Conservation (phyloP, 1,139 yeast genomes). For the Keqinozyma sinolaborantium region DNA sequence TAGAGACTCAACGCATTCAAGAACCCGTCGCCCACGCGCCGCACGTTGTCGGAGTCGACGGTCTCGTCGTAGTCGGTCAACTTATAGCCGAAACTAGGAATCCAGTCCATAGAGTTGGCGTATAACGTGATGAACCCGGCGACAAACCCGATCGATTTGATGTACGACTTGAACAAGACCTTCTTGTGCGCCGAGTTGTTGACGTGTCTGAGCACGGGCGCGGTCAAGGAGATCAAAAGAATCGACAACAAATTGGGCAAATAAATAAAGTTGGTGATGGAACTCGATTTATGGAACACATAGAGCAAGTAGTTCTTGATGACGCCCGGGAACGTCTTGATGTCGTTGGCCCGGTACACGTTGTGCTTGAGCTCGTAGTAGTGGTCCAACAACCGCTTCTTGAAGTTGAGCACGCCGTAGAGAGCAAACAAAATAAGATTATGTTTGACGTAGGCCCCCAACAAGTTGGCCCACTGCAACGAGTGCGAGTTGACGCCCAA, state of each 20-base stretch:
- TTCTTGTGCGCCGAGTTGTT: conserved; percentile 19
- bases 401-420: conserved; percentile 19
- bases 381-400: conserved; percentile 21
- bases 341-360: conserved; percentile 10
- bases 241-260: conserved; percentile 36
- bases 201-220: conserved; percentile 24
- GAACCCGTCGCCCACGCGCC: conserved; percentile 24
- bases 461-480: conserved; percentile 28
- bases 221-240: conserved; percentile 30
- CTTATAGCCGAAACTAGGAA: conserved; percentile 24
- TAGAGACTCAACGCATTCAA: conserved; percentile 31
- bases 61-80: conserved; percentile 10
- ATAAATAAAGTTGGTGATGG: conserved; percentile 34
- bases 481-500: conserved; percentile 23
- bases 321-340: conserved; percentile 8
- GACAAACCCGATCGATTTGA: conserved; percentile 32
- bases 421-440: conserved; percentile 20
- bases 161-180: conserved; percentile 29
- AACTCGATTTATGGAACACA: conserved; percentile 26
- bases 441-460: conserved; percentile 24
- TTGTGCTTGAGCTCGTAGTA: conserved; percentile 25
- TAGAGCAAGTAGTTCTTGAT: conserved; percentile 17
- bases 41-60: conserved; percentile 16
- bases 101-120: conserved; percentile 20
- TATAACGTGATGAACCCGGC: conserved; percentile 30